These are phyloP conservation scores for Tetrapisispora namnaoensis DNA, from an alignment of 805 yeast genomes.

Conservation along the genomic window DNA sequence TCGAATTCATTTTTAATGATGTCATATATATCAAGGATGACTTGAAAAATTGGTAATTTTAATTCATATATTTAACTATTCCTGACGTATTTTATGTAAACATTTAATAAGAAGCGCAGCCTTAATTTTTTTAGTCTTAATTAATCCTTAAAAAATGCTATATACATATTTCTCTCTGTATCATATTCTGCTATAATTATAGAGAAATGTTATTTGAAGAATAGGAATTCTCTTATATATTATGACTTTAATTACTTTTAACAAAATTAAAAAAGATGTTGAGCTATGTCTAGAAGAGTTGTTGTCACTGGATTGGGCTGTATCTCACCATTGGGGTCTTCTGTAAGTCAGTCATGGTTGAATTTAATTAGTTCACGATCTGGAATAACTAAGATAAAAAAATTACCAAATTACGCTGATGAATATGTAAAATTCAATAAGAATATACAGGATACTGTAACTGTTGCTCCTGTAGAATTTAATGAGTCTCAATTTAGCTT, in stretches of 20 bases:
- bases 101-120: no score
- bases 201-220: no score
- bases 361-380: slow-evolving; percentile 41
- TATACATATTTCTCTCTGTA: no score
- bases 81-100: no score
- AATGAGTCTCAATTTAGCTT: slow-evolving; percentile 24
- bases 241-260: no score
- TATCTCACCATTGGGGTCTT: slow-evolving; percentile 78
- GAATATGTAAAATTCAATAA: slow-evolving; percentile 34
- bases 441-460: slow-evolving; percentile 51
- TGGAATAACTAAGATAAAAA: slow-evolving; percentile 49
- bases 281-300: slow-evolving; percentile 40
- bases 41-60: slow-evolving; percentile 26
- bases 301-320: slow-evolving; percentile 90
- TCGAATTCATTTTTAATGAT: slow-evolving; percentile 31
- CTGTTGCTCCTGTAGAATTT: slow-evolving; percentile 52
- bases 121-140: background rate
- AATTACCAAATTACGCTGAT: slow-evolving; percentile 26
- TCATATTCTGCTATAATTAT: no score
- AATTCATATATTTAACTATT: background rate
- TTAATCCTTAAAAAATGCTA: no score
- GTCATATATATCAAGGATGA: slow-evolving; percentile 32
- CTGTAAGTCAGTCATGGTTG: slow-evolving; percentile 45
- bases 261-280: no score
- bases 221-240: no score